A percentile compares a stretch with the other conserved stretches of the same genome.
Evolutionary conservation across 257 asterid genomes (phyloP).

Genomic region (Catharanthus roseus): DNA sequence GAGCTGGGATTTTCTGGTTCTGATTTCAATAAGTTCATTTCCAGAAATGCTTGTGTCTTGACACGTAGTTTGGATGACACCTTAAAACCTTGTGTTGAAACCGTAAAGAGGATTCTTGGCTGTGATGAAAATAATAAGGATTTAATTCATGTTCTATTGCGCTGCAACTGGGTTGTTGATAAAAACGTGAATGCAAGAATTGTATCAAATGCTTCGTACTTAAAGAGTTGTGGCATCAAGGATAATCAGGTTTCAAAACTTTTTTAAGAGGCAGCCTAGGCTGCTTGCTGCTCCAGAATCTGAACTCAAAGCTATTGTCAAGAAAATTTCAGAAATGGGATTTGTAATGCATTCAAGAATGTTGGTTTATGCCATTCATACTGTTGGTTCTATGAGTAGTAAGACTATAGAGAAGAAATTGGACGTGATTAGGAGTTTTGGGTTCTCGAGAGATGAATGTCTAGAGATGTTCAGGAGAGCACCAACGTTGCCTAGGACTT

Average conservation of each 20-base stretch:
- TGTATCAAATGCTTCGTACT: constrained; percentile 24
- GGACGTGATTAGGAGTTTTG: constrained; percentile 16
- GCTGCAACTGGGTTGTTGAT: constrained; percentile 14
- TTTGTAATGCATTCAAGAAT: constrained; percentile 26
- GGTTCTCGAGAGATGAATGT: constrained; percentile 21
- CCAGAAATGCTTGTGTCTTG: constrained; percentile 16
- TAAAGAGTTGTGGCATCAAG: constrained; percentile 29
- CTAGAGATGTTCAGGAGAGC: constrained; percentile 23
- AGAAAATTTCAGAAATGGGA: constrained; percentile 23
- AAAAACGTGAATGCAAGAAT: constrained; percentile 5
- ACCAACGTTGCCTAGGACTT: constrained; percentile 15
- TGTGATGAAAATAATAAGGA: constrained; percentile 11
- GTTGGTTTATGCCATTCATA: constrained; percentile 23
- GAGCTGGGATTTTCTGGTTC: constrained; percentile 32
- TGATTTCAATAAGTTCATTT: constrained; percentile 20
- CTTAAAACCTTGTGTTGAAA: constrained; percentile 22
- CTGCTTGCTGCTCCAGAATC: constrained; percentile 13
- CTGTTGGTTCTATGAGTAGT: constrained; percentile 9
- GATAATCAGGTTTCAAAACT: constrained; percentile 24
- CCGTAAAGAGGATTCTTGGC: constrained; percentile 18
- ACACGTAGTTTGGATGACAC: constrained; percentile 19
- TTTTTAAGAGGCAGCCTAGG: constrained; percentile 23
- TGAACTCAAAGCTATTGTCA: constrained; percentile 20
- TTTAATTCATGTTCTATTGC: constrained; percentile 16
- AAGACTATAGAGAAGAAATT: constrained; percentile 17